Conservation (phyloP, 768 basidiomycete genomes). For the Rhodotorula toruloides region DNA sequence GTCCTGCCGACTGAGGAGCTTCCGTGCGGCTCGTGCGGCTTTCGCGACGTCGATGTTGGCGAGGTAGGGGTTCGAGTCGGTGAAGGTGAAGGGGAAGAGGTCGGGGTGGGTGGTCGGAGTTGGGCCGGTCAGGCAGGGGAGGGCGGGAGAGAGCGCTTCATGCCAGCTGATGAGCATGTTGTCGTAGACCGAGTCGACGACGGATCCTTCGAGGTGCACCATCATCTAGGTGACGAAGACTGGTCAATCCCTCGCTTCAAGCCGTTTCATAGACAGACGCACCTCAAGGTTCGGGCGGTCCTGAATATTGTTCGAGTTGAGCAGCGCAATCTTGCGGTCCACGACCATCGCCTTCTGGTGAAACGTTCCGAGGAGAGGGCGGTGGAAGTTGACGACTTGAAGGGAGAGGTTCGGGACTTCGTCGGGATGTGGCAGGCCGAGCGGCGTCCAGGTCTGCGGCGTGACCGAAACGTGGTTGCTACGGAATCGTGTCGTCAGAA, state of each 20-base stretch:
- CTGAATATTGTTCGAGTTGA: conserved; percentile 67
- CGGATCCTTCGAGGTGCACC: conserved; percentile 64
- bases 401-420: conserved; percentile 61
- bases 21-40: conserved; percentile 49
- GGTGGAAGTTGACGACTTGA: conserved; percentile 59
- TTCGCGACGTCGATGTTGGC: conserved; percentile 50
- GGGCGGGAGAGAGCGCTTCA: conserved; percentile 28
- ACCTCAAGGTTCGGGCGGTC: conserved; percentile 49
- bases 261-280: too few species aligned
- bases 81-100: conserved; percentile 50
- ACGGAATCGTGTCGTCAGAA: neutral
- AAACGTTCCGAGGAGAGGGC: conserved; percentile 54
- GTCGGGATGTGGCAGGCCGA: conserved; percentile 55
- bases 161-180: conserved; percentile 56
- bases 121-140: conserved; percentile 23
- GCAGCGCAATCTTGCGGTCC: conserved; percentile 61
- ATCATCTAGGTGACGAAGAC: conserved; percentile 55
- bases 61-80: conserved; percentile 50
- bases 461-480: conserved; percentile 36
- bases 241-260: conserved; percentile 42
- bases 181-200: conserved; percentile 67
- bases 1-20: conserved; percentile 46
- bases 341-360: conserved; percentile 67
- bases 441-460: conserved; percentile 50
- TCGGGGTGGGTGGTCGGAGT: conserved; percentile 18